Evolutionary conservation across 2,329 filamentous ascomycete genomes (phyloP).

Genomic region (Aspergillus sp.): DNA sequence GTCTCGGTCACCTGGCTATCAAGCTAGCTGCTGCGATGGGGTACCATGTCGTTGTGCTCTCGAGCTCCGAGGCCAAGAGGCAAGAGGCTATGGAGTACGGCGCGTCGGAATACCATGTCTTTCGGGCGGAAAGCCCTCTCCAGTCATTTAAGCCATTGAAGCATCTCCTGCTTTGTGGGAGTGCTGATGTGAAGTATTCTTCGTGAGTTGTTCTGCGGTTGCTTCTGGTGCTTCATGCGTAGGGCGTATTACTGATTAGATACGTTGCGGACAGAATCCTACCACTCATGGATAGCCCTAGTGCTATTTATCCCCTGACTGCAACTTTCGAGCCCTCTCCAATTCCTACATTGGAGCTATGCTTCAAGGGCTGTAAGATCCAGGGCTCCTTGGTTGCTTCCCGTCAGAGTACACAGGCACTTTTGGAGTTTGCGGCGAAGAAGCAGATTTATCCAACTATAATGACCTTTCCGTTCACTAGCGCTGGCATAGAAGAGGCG

Average conservation of each 20-base stretch:
- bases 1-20: too few relatives aligned
- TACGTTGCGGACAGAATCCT: too few relatives aligned
- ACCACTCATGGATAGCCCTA: slow-evolving; percentile 26
- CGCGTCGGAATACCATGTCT: too few relatives aligned
- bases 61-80: too few relatives aligned
- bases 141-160: too few relatives aligned
- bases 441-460: slow-evolving; percentile 65
- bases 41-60: too few relatives aligned
- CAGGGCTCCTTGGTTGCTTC: slow-evolving; percentile 65
- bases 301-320: slow-evolving; percentile 32
- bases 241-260: too few relatives aligned
- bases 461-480: slow-evolving; percentile 61
- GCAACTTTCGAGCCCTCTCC: slow-evolving; percentile 22
- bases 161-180: not conserved
- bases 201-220: not conserved
- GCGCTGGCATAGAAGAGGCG: slow-evolving; percentile 51
- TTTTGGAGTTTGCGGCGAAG: slow-evolving; percentile 62
- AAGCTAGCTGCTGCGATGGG: too few relatives aligned
- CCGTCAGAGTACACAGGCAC: slow-evolving; percentile 62
- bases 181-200: not conserved
- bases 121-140: too few relatives aligned
- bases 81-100: too few relatives aligned
- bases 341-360: slow-evolving; percentile 47
- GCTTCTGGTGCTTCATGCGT: too few relatives aligned
- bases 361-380: slow-evolving; percentile 59